Base-by-base conservation (phyloP, 225 moss, liverwort and hornwort species). In the Thuidium tamariscinum region DNA sequence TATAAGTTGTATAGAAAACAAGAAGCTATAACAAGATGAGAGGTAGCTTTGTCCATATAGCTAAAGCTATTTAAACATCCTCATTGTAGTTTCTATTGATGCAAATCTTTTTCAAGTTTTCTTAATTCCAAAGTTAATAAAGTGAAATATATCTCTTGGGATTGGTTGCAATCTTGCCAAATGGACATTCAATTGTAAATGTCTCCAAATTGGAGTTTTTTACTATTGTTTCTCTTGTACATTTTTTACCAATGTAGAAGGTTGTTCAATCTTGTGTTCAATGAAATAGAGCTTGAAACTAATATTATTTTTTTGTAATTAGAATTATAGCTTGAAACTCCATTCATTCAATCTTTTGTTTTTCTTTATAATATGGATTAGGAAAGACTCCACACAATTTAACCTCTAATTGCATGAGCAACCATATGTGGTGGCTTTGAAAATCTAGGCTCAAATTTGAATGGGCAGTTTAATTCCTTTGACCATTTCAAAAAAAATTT, bases 21-120 rank as follows among this genome's bases (percentile, higher is more conserved):
- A 48, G 30, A 0, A 46, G 30, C 1, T 21, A 56, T 6, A 21
- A n/a, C n/a, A n/a, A n/a, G n/a, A n/a, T 32, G 0, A 8, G 2
- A n/a, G n/a, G 51, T 20, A 3, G 34, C 8, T 51, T n/a, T 11
- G 13, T 74, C 21, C 21, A 13, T 32, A 13, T 49, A 74, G 32
- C 4, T 12, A 0, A 32, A 4, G 13, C 20, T 74, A 4, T 13
- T 51, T 5, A 69, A 32, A 44, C 46, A 7, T 73, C 19, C 0
- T 19, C 8, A 11, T 48, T 0, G 1, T 30, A 48, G 1, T 7
- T 29, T 72, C 0, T 48, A 1, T 48, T 0, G 0, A 48, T 30
- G 48, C 7, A 30, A 72, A 46, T 10, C 16, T 72, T 48, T 3
- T 2, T 18, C 10, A n/a, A n/a, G n/a, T n/a, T n/a, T n/a, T 3